Conservation (phyloP, 2,329 filamentous ascomycete species). For the Pseudogymnoascus sp. region DNA sequence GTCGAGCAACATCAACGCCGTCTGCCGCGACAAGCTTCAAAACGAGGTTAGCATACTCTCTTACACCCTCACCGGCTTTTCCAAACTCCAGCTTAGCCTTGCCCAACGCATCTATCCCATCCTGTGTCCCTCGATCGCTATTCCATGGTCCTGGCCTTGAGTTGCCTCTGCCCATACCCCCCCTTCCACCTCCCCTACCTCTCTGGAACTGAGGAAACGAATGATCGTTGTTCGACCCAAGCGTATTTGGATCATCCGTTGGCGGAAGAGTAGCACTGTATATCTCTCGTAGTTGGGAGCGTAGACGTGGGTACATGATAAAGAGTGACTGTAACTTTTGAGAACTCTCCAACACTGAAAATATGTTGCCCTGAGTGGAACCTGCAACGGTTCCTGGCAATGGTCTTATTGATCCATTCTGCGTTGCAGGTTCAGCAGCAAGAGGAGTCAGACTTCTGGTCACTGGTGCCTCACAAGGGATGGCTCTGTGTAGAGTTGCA, state of each 20-base stretch:
- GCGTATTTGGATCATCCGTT: background rate
- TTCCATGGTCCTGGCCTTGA: slow-evolving; percentile 39
- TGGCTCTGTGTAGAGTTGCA: slow-evolving; percentile 42
- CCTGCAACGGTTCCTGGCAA: slow-evolving; percentile 21
- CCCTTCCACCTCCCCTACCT: slow-evolving; percentile 7
- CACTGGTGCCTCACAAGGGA: slow-evolving; percentile 16
- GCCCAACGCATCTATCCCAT: slow-evolving; percentile 47
- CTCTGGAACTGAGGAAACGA: background rate
- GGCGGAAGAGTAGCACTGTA: slow-evolving; percentile 43
- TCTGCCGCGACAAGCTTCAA: slow-evolving; percentile 37
- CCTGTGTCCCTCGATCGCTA: slow-evolving; percentile 47
- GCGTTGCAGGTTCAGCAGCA: slow-evolving; percentile 1
- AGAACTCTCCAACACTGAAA: slow-evolving; percentile 43
- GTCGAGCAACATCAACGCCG: slow-evolving; percentile 27
- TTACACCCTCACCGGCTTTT: slow-evolving; percentile 50
- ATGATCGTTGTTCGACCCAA: slow-evolving; percentile 12
- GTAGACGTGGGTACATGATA: slow-evolving; percentile 43
- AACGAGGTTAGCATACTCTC: slow-evolving; percentile 53
- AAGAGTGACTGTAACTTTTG: slow-evolving; percentile 45
- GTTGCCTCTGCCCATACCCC: background rate
- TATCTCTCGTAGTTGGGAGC: slow-evolving; percentile 40
- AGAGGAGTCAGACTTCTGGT: slow-evolving; percentile 13
- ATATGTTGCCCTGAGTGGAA: slow-evolving; percentile 35
- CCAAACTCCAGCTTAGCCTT: slow-evolving; percentile 41
- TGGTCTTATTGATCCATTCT: slow-evolving; percentile 6